Evolutionary conservation across 1,284 basidiomycete species (phyloP).

Genomic region (Volvariella volvacea): DNA sequence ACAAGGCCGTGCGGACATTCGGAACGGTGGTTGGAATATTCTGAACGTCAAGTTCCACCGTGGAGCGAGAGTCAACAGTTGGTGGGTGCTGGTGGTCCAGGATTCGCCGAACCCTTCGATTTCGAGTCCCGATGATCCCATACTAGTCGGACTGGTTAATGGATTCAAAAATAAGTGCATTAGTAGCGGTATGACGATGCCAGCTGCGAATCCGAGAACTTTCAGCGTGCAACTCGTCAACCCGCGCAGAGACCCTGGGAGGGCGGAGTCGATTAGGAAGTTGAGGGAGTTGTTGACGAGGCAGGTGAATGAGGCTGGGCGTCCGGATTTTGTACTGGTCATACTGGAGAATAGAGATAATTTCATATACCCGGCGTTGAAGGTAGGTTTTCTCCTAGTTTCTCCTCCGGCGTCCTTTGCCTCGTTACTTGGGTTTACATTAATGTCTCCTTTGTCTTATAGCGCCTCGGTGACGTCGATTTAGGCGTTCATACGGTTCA

Average conservation of each 20-base stretch:
- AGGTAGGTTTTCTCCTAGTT: slow-evolving; percentile 26
- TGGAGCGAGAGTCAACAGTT: slow-evolving; percentile 39
- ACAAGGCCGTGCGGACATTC: slow-evolving; percentile 33
- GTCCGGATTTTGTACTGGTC: slow-evolving; percentile 57
- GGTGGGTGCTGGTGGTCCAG: slow-evolving; percentile 55
- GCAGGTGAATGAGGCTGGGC: slow-evolving; percentile 20
- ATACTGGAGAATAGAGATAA: slow-evolving; percentile 58
- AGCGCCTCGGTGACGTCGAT: slow-evolving; percentile 60
- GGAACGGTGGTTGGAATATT: slow-evolving; percentile 68
- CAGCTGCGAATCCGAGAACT: slow-evolving; percentile 28
- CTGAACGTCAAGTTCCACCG: slow-evolving; percentile 56
- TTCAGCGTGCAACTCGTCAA: slow-evolving; percentile 19
- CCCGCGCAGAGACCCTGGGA: slow-evolving; percentile 30
- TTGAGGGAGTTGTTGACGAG: slow-evolving; percentile 34
- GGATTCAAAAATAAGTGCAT: slow-evolving; percentile 47
- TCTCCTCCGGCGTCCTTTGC: neutral
- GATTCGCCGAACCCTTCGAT: slow-evolving; percentile 36
- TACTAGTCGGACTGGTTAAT: slow-evolving; percentile 32
- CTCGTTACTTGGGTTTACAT: slow-evolving; percentile 2
- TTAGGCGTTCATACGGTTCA: slow-evolving; percentile 64
- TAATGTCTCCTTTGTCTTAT: neutral
- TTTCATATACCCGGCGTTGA: slow-evolving; percentile 69
- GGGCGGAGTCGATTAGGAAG: slow-evolving; percentile 30
- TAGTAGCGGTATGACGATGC: slow-evolving; percentile 46
- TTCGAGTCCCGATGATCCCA: slow-evolving; percentile 31